Conservation (phyloP, 495 filamentous ascomycete genomes). For the Aeminium ludgeri region DNA sequence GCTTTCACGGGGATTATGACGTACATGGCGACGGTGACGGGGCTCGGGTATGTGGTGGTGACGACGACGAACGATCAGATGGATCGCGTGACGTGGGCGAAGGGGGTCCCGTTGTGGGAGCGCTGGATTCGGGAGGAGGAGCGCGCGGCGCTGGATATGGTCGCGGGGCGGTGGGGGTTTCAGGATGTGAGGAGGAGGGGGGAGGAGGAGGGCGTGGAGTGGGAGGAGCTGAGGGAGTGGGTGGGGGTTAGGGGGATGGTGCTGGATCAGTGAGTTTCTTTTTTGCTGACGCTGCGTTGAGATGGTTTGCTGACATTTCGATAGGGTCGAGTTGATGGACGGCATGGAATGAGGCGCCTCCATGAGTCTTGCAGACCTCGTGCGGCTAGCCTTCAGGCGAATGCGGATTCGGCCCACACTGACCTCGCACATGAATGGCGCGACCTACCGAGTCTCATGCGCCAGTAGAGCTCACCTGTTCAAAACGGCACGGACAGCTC, state of each 20-base stretch:
- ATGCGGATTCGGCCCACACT: no score
- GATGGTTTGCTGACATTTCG: no score
- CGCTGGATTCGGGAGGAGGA: slow-evolving; percentile 92
- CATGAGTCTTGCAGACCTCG: no score
- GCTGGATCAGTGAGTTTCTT: no score
- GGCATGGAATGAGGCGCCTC: slow-evolving; percentile 74
- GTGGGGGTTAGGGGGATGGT: slow-evolving; percentile 69
- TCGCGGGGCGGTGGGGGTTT: slow-evolving; percentile 83
- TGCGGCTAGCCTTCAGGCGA: no score
- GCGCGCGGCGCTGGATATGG: slow-evolving; percentile 68
- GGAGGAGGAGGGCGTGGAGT: slow-evolving; percentile 81
- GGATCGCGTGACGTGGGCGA: slow-evolving; percentile 75
- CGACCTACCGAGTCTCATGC: no score
- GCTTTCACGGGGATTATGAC: slow-evolving; percentile 64
- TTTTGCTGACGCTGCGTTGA: no score
- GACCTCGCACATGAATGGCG: no score
- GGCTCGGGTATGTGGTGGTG: slow-evolving; percentile 65
- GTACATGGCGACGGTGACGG: slow-evolving; percentile 62
- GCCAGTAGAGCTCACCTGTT: no score
- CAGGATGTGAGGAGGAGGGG: slow-evolving; percentile 59
- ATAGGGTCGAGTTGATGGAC: slow-evolving; percentile 70
- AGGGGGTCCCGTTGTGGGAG: slow-evolving; percentile 59
- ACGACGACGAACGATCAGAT: slow-evolving; percentile 86
- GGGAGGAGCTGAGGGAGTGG: slow-evolving; percentile 69
- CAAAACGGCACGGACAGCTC: no score